A percentile compares a stretch with the other conserved stretches of the same genome.
Evolutionary conservation across 169 alveolate species (phyloP).

Genomic region (Babesia caballi): DNA sequence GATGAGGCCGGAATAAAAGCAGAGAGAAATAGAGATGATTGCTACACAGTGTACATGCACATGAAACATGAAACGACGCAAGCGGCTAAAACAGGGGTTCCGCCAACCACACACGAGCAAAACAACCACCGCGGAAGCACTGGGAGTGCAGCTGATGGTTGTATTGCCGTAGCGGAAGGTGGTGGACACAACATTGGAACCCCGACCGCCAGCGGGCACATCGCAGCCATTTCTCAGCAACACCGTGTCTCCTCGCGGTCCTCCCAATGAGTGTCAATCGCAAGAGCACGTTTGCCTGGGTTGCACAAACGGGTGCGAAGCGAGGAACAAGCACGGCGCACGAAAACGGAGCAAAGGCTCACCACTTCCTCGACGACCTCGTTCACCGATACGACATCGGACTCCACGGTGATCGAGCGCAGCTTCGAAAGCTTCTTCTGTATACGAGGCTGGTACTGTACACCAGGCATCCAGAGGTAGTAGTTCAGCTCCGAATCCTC

Average conservation of each 20-base stretch:
- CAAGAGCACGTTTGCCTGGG: background rate
- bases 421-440: slow-evolving; percentile 48
- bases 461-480: slow-evolving; percentile 68
- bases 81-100: no score
- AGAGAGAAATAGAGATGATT: background rate
- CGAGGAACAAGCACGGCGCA: slow-evolving; percentile 2
- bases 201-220: no score
- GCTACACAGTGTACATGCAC: background rate
- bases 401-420: slow-evolving; percentile 35
- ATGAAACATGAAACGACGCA: background rate
- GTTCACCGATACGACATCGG: slow-evolving; percentile 19
- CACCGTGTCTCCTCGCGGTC: background rate
- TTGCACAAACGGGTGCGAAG: background rate
- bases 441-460: slow-evolving; percentile 59
- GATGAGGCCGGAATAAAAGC: background rate
- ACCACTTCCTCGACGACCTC: slow-evolving; percentile 65
- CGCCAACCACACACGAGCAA: no score
- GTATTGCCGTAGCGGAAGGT: no score
- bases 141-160: no score
- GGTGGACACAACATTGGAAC: no score
- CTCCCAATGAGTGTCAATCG: slow-evolving; percentile 4
- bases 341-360: background rate
- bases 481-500: slow-evolving; percentile 67
- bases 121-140: no score
- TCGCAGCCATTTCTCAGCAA: no score